phyloP scores from a whole-genome alignment of 345 rosid species.

The Corchorus olitorius region DNA sequence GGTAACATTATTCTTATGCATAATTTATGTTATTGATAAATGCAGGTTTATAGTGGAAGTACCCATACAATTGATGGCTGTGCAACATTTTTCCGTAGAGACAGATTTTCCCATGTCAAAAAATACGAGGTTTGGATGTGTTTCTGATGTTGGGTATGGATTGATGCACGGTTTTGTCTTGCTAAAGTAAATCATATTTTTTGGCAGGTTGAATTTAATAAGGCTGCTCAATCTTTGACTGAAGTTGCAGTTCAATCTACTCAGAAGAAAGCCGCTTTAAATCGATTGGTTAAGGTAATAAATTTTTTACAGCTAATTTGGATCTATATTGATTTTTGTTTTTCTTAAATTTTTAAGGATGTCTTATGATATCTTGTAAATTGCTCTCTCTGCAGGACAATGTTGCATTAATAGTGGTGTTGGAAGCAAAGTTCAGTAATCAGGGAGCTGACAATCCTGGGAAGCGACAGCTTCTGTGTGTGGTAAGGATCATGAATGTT shows the following conservation, averaged over 20 bases:
- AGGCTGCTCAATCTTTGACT: conserved; percentile 97
- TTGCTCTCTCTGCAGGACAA: conserved; percentile 60
- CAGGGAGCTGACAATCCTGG: conserved; percentile 87
- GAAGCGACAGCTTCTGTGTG: conserved; percentile 91
- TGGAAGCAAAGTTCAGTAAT: conserved; percentile 89
- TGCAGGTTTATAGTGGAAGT: conserved; percentile 76
- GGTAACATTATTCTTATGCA: neutral
- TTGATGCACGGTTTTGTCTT: conserved; percentile 17
- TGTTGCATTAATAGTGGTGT: conserved; percentile 86
- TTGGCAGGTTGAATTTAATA: conserved; percentile 93
- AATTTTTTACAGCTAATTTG: conserved; percentile 4
- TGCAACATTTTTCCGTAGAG: conserved; percentile 94
- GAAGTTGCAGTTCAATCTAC: conserved; percentile 79
- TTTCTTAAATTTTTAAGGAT: neutral
- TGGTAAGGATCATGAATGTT: conserved; percentile 50
- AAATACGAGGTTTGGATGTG: conserved; percentile 79
- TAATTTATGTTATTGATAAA: conserved; percentile 11
- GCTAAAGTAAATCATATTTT: conserved; percentile 19
- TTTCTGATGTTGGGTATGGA: conserved; percentile 1
- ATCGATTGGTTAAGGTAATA: conserved; percentile 80
- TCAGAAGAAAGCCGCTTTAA: conserved; percentile 88
- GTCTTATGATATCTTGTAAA: conserved; percentile 13
- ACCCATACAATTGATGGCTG: conserved; percentile 75
- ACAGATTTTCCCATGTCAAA: conserved; percentile 94
- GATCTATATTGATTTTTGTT: neutral